Conservation (phyloP, 2,329 filamentous ascomycete genomes). For the Fusarium sp. region DNA sequence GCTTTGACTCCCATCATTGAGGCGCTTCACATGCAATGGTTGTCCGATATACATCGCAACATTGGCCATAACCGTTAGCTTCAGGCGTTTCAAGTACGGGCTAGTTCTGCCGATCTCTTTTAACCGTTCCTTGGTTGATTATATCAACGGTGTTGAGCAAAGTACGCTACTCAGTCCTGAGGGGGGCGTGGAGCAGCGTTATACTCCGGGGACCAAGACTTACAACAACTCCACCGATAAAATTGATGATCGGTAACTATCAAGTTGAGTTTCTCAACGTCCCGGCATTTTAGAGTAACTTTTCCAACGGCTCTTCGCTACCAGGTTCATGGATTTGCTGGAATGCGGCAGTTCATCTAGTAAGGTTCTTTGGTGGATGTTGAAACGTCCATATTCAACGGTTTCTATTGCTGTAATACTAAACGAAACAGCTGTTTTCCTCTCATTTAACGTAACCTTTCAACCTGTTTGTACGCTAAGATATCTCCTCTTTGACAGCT, state of each 20-base stretch:
- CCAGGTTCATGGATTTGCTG: conserved; percentile 2
- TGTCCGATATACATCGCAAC: conserved; percentile 3
- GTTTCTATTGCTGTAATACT: not conserved
- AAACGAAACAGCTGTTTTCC: not conserved
- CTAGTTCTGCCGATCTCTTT: not conserved
- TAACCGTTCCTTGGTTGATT: not conserved
- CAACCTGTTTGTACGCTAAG: not conserved
- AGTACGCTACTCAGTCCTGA: not conserved
- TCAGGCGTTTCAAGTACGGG: not conserved
- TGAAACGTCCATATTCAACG: not conserved
- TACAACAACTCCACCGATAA: not conserved
- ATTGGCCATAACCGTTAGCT: not conserved
- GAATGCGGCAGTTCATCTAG: conserved; percentile 24
- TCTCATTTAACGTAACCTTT: rapidly evolving
- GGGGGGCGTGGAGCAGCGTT: conserved; percentile 1
- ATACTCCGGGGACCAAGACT: not conserved
- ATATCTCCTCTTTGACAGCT: not conserved
- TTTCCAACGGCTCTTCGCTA: conserved; percentile 8
- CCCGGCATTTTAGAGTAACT: conserved; percentile 2
- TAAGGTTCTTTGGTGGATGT: not conserved
- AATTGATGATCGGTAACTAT: not conserved
- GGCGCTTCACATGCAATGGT: conserved; percentile 1
- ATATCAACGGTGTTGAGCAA: not conserved
- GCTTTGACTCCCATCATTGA: not conserved
- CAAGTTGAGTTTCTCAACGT: not conserved